A percentile compares a stretch with the other conserved stretches of the same genome.
These are phyloP conservation scores for Litsea cubeba DNA, from an alignment of 164 flowering plant genomes.

Conservation along the genomic window DNA sequence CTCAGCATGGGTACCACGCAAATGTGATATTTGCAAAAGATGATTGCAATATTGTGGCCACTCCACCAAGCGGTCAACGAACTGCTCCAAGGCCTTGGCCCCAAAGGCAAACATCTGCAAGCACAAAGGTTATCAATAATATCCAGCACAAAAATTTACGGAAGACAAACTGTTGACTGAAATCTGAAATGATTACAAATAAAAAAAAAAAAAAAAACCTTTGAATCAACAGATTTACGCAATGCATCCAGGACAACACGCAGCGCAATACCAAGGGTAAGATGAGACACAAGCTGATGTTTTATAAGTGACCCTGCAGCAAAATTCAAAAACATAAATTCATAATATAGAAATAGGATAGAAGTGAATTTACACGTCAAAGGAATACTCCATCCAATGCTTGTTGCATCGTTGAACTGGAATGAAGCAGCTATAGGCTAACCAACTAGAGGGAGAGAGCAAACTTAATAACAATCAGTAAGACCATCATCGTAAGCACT, in stretches of 20 bases:
- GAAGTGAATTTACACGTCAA: background rate
- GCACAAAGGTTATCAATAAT: conserved; percentile 6
- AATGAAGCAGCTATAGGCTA: background rate
- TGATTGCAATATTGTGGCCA: conserved; percentile 99
- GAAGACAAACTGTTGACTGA: background rate
- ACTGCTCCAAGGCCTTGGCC: conserved; percentile 88
- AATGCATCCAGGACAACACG: conserved; percentile 88
- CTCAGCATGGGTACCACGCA: conserved; percentile 74
- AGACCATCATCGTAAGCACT: no score
- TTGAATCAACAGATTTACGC: conserved; percentile 95
- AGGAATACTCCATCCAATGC: background rate
- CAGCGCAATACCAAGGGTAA: conserved; percentile 85
- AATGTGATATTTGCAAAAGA: conserved; percentile 93
- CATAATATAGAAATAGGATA: background rate
- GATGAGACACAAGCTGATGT: conserved; percentile 89
- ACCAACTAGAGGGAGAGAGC: background rate
- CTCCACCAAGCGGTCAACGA: conserved; percentile 85
- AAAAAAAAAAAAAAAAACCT: conserved; percentile 34
- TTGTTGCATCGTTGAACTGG: background rate
- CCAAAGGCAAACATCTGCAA: conserved; percentile 92
- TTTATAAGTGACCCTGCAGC: conserved; percentile 81
- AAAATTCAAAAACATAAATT: conserved; percentile 8
- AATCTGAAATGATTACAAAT: no score
- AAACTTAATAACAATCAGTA: background rate
- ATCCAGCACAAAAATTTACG: background rate